These are phyloP conservation scores for Sedum album DNA, from an alignment of 164 flowering plant species.

Conservation along the genomic window DNA sequence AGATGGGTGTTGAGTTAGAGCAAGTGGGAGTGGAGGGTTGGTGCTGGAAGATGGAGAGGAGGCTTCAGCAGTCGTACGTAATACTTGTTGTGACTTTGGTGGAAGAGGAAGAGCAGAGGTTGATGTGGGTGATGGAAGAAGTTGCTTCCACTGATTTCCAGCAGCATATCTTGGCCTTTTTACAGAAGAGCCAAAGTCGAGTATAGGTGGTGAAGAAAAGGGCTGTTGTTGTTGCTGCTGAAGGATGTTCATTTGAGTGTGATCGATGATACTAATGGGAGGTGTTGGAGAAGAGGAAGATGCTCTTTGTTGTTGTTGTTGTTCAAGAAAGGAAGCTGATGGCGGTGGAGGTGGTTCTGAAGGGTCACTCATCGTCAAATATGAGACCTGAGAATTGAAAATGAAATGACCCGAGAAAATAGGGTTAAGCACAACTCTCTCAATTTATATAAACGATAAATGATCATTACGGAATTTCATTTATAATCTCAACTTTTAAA, in stretches of 20 bases:
- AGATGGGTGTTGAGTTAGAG: slow-evolving; percentile 6
- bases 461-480: too few relatives aligned
- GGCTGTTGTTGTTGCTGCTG: background rate
- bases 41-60: slow-evolving; percentile 9
- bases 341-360: background rate
- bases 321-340: background rate
- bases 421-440: too few relatives aligned
- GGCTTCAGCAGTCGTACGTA: slow-evolving; percentile 18
- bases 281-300: background rate
- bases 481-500: too few relatives aligned
- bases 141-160: slow-evolving; percentile 48
- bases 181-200: slow-evolving; percentile 9
- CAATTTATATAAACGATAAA: too few relatives aligned
- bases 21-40: slow-evolving; percentile 9
- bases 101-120: background rate
- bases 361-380: background rate
- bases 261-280: background rate
- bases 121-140: slow-evolving; percentile 29
- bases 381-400: background rate
- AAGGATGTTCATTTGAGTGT: background rate
- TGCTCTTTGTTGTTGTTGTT: background rate
- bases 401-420: background rate
- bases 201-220: slow-evolving; percentile 4
- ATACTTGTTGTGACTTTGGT: slow-evolving; percentile 16
- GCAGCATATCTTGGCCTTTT: slow-evolving; percentile 38